Evolutionary conservation across 148 eudicot species (phyloP).

Genomic region (Suaeda aralocaspica): DNA sequence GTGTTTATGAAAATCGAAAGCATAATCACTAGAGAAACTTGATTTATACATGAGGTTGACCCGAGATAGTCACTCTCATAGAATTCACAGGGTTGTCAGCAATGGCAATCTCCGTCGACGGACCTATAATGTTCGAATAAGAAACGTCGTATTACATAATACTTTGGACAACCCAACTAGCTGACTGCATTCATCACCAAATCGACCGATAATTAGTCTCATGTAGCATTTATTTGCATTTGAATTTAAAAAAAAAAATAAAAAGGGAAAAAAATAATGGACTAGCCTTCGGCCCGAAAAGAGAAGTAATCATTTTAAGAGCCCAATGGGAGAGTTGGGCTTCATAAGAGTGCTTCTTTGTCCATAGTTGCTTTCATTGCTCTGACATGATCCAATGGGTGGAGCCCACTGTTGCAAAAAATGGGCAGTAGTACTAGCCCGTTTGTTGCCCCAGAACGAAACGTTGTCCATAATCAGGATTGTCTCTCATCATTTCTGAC

Average conservation of each 20-base stretch:
- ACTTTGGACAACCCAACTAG: conserved; percentile 24
- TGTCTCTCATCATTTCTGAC: background rate
- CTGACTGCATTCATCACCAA: conserved; percentile 11
- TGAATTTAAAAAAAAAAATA: too few relatives aligned
- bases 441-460: conserved; percentile 37
- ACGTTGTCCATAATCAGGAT: background rate
- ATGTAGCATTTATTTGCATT: too few relatives aligned
- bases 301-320: background rate
- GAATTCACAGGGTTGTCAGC: conserved; percentile 30
- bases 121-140: conserved; percentile 41
- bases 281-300: conserved; percentile 31
- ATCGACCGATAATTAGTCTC: background rate
- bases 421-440: conserved; percentile 29
- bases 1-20: too few relatives aligned
- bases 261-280: background rate
- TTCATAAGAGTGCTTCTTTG: conserved; percentile 34
- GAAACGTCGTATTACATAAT: conserved; percentile 22
- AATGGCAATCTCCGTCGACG: conserved; percentile 21
- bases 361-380: conserved; percentile 31
- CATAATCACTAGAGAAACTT: background rate
- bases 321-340: conserved; percentile 16
- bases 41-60: conserved; percentile 29
- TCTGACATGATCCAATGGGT: conserved; percentile 29
- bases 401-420: conserved; percentile 14
- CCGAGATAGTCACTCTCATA: conserved; percentile 23